These are phyloP conservation scores for Diaporthe destruens DNA, from an alignment of 2,329 filamentous ascomycete species.

Conservation along the genomic window DNA sequence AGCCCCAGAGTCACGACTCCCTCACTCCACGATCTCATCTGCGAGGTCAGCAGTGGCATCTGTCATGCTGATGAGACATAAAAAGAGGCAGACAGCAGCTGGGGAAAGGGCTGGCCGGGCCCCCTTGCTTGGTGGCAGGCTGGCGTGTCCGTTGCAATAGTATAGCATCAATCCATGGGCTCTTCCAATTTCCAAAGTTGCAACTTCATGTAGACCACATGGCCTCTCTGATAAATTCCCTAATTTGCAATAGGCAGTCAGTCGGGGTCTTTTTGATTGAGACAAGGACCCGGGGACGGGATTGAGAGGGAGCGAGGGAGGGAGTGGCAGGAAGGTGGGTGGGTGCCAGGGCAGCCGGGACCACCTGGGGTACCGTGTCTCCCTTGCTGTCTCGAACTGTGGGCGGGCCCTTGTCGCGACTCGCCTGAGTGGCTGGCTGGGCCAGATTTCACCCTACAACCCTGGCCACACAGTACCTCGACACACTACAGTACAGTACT, in stretches of 20 bases:
- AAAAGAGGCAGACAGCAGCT: neutral
- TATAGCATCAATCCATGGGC: slow-evolving; percentile 23
- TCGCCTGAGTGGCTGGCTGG: slow-evolving; percentile 30
- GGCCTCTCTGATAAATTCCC: slow-evolving; percentile 26
- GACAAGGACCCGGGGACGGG: slow-evolving; percentile 31
- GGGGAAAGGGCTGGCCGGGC: neutral
- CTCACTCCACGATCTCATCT: slow-evolving; percentile 39
- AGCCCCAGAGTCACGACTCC: slow-evolving; percentile 34
- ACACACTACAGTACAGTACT: too few species aligned
- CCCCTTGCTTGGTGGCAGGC: slow-evolving; percentile 19
- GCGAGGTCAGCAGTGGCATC: slow-evolving; percentile 8
- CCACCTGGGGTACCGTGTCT: slow-evolving; percentile 31
- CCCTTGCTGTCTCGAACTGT: slow-evolving; percentile 32
- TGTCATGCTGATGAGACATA: slow-evolving; percentile 28
- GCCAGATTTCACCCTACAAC: slow-evolving; percentile 19
- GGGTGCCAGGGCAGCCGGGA: neutral
- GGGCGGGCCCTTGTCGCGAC: slow-evolving; percentile 27
- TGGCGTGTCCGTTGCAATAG: slow-evolving; percentile 6
- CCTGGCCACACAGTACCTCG: neutral
- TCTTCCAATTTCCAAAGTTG: slow-evolving; percentile 27
- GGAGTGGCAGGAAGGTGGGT: neutral
- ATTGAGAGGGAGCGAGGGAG: slow-evolving; percentile 13
- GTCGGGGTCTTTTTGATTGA: slow-evolving; percentile 19
- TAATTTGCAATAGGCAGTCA: slow-evolving; percentile 31
- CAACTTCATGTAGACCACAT: slow-evolving; percentile 27